Base-by-base conservation (phyloP, 768 basidiomycete species). In the Hygrophoropsis aurantiaca region DNA sequence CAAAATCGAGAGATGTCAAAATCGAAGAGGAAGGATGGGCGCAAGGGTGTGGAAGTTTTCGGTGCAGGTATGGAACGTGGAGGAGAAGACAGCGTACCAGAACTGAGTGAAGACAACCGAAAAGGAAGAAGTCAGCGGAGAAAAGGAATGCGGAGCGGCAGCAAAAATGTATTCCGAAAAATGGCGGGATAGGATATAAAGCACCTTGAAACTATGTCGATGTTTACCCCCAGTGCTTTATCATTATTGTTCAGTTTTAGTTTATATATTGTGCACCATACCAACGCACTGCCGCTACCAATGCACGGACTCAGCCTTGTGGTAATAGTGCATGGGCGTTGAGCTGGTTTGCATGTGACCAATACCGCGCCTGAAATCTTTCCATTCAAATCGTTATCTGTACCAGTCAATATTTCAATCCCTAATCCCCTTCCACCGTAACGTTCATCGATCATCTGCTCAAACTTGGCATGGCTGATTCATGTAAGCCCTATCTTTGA, bases 61-160 rank as follows among this genome's bases (percentile, higher is more conserved):
- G 94, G 93, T 21, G 87, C 84, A 36, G 93, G 94, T 19, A 72
- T 98, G 83, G 92, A 97, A 74, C 85, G 77, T 57, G 91, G 90
- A 2, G 77, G 79, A 2, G 74, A 72, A 40, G 79, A 78, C 33
- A 64, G 69, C 9, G 70, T 51, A 20, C 54, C 66, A 20, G 75
- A 73, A 49, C 63, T 84, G 57, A 77, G 71, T 27, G 88, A 87
- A 52, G 77, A 76, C 49, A 88, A 90, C 42, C 73, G 85, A 56
- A 78, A 75, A 34, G 94, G 95, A n/a, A 74, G 95, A 66, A 84
- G 78, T 26, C 77, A 87, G 30, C 77, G 90, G 57, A 72, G 94
- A 64, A 81, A 81, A 58, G 88, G 84, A 8, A 76, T 87, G 42
- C 77, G 95, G 42, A 97, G 92, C 61, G 95, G 94, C 24, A 92